Evolutionary conservation across 495 filamentous ascomycete genomes (phyloP).

Genomic region (Talaromyces borbonicus): DNA sequence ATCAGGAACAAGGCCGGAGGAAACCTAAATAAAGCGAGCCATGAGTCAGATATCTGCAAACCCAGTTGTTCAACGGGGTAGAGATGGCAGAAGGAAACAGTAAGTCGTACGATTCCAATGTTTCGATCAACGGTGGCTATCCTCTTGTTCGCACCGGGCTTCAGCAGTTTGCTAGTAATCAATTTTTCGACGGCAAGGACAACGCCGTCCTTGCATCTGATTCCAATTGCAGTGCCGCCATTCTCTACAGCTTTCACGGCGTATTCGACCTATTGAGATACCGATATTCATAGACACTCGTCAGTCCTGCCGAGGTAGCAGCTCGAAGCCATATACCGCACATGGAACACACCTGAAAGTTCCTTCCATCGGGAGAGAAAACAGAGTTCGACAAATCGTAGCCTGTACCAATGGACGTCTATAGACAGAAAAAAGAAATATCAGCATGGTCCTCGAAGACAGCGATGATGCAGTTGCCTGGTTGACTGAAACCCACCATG

Average conservation of each 20-base stretch:
- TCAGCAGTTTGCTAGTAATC: conserved; percentile 87
- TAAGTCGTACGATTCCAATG: conserved; percentile 79
- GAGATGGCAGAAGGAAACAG: too few relatives aligned
- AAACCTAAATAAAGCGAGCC: conserved; percentile 50
- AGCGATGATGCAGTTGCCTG: conserved; percentile 5
- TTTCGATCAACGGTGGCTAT: conserved; percentile 92
- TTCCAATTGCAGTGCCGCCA: conserved; percentile 91
- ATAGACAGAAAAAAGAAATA: conserved; percentile 4
- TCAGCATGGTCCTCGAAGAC: conserved; percentile 7
- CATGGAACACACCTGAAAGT: conserved; percentile 66
- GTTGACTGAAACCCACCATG: conserved; percentile 7
- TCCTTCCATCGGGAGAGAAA: conserved; percentile 96
- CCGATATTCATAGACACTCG: too few relatives aligned
- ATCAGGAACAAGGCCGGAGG: conserved; percentile 86
- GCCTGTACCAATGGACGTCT: conserved; percentile 99
- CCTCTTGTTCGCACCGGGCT: conserved; percentile 87
- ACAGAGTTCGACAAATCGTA: conserved; percentile 99
- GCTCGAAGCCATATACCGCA: conserved; percentile 2
- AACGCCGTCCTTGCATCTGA: conserved; percentile 94
- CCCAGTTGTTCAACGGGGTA: not conserved
- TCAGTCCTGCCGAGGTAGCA: too few relatives aligned
- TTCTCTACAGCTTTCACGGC: conserved; percentile 98
- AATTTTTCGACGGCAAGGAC: conserved; percentile 96
- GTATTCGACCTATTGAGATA: conserved; percentile 83
- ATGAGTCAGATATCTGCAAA: conserved; percentile 1